These are phyloP conservation scores for Pulveroboletus sp. DNA, from an alignment of 768 basidiomycete genomes.

Conservation along the genomic window DNA sequence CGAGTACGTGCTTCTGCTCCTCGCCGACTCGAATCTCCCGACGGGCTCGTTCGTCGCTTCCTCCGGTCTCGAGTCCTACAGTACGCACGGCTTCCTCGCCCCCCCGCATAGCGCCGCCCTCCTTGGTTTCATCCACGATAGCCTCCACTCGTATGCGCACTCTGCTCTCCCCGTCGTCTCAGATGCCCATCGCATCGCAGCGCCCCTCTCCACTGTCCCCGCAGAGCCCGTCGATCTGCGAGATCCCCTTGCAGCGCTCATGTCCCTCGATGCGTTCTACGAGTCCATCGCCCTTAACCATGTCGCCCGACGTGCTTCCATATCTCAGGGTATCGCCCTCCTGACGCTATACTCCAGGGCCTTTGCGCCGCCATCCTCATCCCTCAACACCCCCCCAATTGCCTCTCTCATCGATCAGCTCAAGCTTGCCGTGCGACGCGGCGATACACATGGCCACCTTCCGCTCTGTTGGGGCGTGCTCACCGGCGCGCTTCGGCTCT, in stretches of 20 bases:
- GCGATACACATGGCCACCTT: slow-evolving; percentile 72
- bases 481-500: slow-evolving; percentile 68
- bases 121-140: slow-evolving; percentile 63
- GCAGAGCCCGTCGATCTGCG: slow-evolving; percentile 10
- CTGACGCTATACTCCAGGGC: slow-evolving; percentile 84
- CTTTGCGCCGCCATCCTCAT: slow-evolving; percentile 51
- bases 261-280: slow-evolving; percentile 67
- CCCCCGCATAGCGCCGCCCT: slow-evolving; percentile 21
- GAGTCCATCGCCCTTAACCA: slow-evolving; percentile 88
- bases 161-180: slow-evolving; percentile 76
- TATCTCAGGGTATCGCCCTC: slow-evolving; percentile 87
- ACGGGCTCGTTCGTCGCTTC: slow-evolving; percentile 97
- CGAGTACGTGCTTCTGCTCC: slow-evolving; percentile 66
- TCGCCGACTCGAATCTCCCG: slow-evolving; percentile 91
- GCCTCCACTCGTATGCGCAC: slow-evolving; percentile 71
- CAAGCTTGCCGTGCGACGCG: slow-evolving; percentile 63
- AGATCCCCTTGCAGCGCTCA: slow-evolving; percentile 40
- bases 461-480: slow-evolving; percentile 90
- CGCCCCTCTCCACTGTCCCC: slow-evolving; percentile 9
- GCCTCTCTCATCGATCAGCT: slow-evolving; percentile 54
- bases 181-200: slow-evolving; percentile 53
- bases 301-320: slow-evolving; percentile 80
- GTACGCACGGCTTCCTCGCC: slow-evolving; percentile 74
- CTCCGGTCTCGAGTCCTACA: slow-evolving; percentile 85
- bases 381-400: slow-evolving; percentile 10